A percentile compares a stretch with the other conserved stretches of the same genome.
Evolutionary conservation across 1,284 basidiomycete species (phyloP).

Genomic region (Gomphus bonarii): DNA sequence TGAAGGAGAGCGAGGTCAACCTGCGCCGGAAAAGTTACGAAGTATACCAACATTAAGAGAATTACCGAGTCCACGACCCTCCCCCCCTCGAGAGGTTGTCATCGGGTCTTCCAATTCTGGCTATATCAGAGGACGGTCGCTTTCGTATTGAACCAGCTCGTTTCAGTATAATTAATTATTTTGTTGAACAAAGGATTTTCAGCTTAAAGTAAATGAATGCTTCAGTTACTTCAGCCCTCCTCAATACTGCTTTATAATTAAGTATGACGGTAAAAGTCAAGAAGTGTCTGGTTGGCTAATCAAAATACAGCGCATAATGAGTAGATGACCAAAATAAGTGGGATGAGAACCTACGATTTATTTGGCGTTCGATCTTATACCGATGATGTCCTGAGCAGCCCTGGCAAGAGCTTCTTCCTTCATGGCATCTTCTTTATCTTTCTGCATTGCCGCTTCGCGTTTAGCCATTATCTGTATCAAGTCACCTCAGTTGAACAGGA

Average conservation of each 20-base stretch:
- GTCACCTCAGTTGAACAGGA: not conserved
- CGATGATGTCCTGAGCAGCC: conserved; percentile 4
- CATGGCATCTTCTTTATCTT: conserved; percentile 1
- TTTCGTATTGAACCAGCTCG: not conserved
- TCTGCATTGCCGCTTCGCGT: conserved; percentile 3
- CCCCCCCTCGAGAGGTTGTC: not conserved
- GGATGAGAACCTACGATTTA: not conserved
- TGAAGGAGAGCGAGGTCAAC: not conserved
- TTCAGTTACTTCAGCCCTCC: not conserved
- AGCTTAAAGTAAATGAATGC: not conserved
- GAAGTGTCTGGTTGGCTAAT: not conserved
- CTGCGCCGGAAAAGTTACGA: not conserved
- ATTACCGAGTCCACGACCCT: conserved; percentile 3
- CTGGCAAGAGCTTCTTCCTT: conserved; percentile 8
- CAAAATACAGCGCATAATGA: not conserved
- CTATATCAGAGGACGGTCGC: conserved; percentile 2
- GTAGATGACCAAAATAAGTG: not conserved
- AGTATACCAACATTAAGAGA: not conserved
- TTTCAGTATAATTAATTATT: not conserved
- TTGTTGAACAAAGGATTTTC: not conserved
- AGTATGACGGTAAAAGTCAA: not conserved
- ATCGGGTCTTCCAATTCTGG: not conserved
- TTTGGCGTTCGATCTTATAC: not conserved
- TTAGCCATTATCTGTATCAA: conserved; percentile 5
- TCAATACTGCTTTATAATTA: not conserved